Evolutionary conservation across 495 filamentous ascomycete species (phyloP), one percentile per base, ranked within the genome.

Genomic region (Lasiosphaeria miniovina): DNA sequence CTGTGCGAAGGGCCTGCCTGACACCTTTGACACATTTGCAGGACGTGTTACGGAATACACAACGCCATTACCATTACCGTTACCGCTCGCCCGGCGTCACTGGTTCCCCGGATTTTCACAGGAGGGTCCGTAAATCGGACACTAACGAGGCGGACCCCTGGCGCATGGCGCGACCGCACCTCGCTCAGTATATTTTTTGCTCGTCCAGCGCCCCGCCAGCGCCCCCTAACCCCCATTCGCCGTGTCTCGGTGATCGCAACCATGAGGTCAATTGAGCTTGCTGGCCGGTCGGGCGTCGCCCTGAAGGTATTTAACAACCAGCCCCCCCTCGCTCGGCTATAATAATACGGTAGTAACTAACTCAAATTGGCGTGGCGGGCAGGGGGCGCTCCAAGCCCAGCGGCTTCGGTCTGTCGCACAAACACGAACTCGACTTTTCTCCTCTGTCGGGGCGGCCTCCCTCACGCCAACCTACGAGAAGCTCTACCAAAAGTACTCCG

Each of bases 401-500:
- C 65, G 64, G 15, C 50, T 67, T 33, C 60, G 62, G 24, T 65
- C 57, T 15, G 58, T 55, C 34, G 58, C 59, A 12, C 50, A 50
- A 62, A 54, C 59, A 24, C 61, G 68, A 62, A 54, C 59, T n/a
- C 61, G 68, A 52, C 59, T 56, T 12, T 65, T 64, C 55, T 71
- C 65, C 53, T 67, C 64, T 17, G 63, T 48, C 55, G 64, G 41
- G 2, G 49, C 34, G 24, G 62, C 71, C 10, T 65, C 66, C 12
- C 75, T 80, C 56, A 76, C 76, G 35, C 74, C 76, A 45, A 70
- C 61, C n/a, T 80, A 81, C 62, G 72, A 75, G 54, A 74, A 67
- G 67, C 69, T 80, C 49, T 71, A 74, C 63, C 67, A 67, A 63
- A 78, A 80, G 57, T 81, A 80, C 67, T 63, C 71, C 15, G 74